Conservation (phyloP, 495 filamentous ascomycete species). For the Talaromyces nanjingensis region DNA sequence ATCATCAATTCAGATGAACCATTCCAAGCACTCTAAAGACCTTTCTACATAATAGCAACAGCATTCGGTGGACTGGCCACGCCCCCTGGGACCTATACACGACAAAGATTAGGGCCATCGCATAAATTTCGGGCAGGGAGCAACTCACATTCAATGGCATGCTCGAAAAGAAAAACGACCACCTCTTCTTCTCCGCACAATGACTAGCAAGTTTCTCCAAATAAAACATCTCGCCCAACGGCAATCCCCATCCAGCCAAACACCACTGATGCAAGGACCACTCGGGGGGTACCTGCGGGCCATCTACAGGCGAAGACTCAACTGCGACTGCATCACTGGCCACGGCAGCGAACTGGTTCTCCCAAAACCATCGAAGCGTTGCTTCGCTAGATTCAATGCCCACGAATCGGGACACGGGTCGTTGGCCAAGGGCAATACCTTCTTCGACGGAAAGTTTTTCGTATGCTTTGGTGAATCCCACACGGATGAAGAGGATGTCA, state of each 20-base stretch:
- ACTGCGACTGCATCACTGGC: constrained; percentile 32
- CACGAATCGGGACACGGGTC: constrained; percentile 24
- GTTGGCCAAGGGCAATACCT: constrained; percentile 21
- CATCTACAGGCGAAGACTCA: constrained; percentile 8
- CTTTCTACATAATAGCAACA: constrained; percentile 38
- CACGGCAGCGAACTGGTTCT: constrained; percentile 43
- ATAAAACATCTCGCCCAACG: constrained; percentile 53
- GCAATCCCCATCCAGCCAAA: constrained; percentile 46
- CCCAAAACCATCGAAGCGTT: constrained; percentile 43
- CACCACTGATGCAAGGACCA: constrained; percentile 41
- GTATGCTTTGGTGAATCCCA: constrained; percentile 41
- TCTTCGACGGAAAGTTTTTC: constrained; percentile 23
- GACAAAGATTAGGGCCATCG: background rate
- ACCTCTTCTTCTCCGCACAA: constrained; percentile 35
- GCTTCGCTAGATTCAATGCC: constrained; percentile 39
- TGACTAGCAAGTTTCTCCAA: constrained; percentile 38
- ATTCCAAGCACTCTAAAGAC: background rate
- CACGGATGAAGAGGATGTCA: constrained; percentile 51
- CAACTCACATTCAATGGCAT: constrained; percentile 42
- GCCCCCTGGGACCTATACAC: constrained; percentile 36
- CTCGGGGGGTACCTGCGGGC: constrained; percentile 6
- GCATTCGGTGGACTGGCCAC: constrained; percentile 48
- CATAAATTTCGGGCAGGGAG: background rate
- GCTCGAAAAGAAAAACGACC: constrained; percentile 47
- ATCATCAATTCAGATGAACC: constrained; percentile 8